phyloP scores from a whole-genome alignment of 192 early-diverging fungal species.

The Irineochytrium annulatum region DNA sequence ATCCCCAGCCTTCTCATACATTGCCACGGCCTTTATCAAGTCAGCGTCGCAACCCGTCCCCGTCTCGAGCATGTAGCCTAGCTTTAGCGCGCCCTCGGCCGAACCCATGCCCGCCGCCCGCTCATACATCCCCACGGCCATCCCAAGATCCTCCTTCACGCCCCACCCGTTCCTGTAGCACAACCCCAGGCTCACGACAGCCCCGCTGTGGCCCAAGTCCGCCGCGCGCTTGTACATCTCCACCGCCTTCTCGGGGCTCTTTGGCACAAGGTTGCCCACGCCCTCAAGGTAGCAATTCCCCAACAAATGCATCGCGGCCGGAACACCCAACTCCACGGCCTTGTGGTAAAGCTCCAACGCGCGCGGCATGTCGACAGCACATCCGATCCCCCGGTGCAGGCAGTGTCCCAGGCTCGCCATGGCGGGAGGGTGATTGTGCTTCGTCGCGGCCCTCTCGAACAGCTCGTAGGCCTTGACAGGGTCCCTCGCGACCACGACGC shows the following conservation, averaged over 20 bases:
- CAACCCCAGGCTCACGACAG: background rate
- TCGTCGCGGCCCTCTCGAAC: background rate
- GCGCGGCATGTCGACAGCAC: background rate
- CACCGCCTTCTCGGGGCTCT: background rate
- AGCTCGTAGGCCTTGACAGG: background rate
- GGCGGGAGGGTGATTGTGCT: too few relatives aligned
- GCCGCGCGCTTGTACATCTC: background rate
- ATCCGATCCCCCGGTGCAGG: background rate
- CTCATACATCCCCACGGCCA: background rate
- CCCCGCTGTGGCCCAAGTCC: background rate
- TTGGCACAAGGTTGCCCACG: background rate
- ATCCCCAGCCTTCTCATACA: slow-evolving; percentile 8
- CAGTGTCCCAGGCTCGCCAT: background rate
- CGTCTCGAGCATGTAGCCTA: background rate
- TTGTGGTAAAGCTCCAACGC: background rate
- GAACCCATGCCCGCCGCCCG: background rate
- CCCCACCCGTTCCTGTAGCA: background rate
- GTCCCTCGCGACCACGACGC: slow-evolving; percentile 20
- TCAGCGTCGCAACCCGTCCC: background rate
- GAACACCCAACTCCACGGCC: background rate
- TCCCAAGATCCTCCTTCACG: background rate
- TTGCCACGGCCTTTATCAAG: background rate
- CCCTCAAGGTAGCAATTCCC: background rate
- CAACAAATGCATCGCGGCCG: background rate
- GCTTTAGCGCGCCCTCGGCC: background rate